These are phyloP conservation scores for Syncephalastrum sp. DNA, from an alignment of 371 early-diverging fungal species.

Conservation along the genomic window DNA sequence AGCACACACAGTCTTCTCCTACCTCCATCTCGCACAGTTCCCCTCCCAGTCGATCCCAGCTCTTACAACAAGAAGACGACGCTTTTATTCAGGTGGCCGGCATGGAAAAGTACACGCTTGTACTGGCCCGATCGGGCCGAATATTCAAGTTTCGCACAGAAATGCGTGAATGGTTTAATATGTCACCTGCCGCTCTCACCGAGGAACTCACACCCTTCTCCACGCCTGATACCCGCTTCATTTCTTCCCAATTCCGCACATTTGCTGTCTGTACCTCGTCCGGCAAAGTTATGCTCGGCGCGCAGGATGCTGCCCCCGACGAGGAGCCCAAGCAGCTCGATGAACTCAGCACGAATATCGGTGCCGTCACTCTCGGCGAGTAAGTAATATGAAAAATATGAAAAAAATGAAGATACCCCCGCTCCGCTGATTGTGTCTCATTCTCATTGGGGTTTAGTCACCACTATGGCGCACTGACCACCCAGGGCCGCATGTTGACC, in stretches of 20 bases:
- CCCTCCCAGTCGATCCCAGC: too few relatives aligned
- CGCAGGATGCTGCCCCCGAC: neutral
- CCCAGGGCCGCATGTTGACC: slow-evolving; percentile 29
- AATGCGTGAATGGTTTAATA: neutral
- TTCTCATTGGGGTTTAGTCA: slow-evolving; percentile 18
- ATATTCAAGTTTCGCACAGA: slow-evolving; percentile 10
- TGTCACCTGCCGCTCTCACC: slow-evolving; percentile 3
- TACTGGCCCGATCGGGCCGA: slow-evolving; percentile 10
- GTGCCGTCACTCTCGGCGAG: slow-evolving; percentile 23
- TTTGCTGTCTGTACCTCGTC: slow-evolving; percentile 10
- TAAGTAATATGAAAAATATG: too few relatives aligned
- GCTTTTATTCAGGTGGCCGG: slow-evolving; percentile 14
- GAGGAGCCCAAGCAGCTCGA: slow-evolving; percentile 5
- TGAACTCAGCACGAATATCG: slow-evolving; percentile 8
- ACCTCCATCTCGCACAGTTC: too few relatives aligned
- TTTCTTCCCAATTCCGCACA: slow-evolving; percentile 5
- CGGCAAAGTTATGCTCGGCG: slow-evolving; percentile 16
- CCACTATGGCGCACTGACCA: slow-evolving; percentile 40
- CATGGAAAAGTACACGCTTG: slow-evolving; percentile 9
- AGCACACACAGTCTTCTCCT: too few relatives aligned
- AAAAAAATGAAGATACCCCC: too few relatives aligned
- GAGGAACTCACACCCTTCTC: slow-evolving; percentile 5
- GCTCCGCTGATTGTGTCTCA: neutral
- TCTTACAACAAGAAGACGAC: neutral
- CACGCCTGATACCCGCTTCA: neutral